Percentiles rank a stretch among this genome's conserved stretches.
These are phyloP conservation scores for Eimeria maxima DNA, from an alignment of 169 alveolate species.

Conservation along the genomic window DNA sequence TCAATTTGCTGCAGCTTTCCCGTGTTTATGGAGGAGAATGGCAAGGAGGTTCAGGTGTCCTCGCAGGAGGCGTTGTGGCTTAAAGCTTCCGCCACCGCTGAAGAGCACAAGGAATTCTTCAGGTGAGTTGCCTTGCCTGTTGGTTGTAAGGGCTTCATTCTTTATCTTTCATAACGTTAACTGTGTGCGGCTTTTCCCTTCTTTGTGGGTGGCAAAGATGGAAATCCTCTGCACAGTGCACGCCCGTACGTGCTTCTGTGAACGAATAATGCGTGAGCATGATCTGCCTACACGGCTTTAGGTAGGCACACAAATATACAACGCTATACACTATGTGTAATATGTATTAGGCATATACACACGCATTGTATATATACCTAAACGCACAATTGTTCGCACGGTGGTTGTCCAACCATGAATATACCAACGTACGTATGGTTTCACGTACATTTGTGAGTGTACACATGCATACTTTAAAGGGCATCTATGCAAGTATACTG, in stretches of 20 bases:
- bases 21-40: conserved; percentile 87
- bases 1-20: conserved; percentile 80
- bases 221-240: neutral
- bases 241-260: neutral
- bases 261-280: neutral
- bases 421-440: neutral
- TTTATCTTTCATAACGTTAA: neutral
- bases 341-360: too few relatives aligned
- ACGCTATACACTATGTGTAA: too few relatives aligned
- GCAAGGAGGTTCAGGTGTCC: conserved; percentile 88
- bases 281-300: neutral
- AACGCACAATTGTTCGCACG: neutral
- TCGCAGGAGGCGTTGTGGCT: conserved; percentile 93
- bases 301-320: too few relatives aligned
- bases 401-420: neutral
- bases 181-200: neutral
- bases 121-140: conserved; percentile 64
- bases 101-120: conserved; percentile 96
- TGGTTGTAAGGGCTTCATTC: neutral
- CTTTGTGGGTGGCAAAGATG: neutral
- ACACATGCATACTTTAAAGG: neutral
- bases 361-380: neutral
- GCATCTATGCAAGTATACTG: neutral
- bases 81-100: conserved; percentile 94
- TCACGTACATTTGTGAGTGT: neutral